These are phyloP conservation scores for Cruciata laevipes DNA, from an alignment of 257 asterid genomes.

Conservation along the genomic window DNA sequence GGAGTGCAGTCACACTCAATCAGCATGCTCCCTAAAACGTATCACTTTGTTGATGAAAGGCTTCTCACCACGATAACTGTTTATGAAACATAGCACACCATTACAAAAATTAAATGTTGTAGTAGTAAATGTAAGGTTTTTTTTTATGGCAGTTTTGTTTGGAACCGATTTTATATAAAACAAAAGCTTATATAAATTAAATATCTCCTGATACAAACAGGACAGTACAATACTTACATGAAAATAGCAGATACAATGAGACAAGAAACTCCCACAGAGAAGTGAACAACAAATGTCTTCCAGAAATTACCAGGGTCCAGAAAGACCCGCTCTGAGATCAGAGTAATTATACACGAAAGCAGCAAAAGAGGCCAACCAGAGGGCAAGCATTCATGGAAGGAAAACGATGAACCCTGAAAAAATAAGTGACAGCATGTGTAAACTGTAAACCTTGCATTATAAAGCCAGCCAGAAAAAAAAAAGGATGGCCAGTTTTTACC, in stretches of 20 bases:
- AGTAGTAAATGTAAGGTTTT: no score
- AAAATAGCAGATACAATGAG: conserved; percentile 39
- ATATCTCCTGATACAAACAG: neutral
- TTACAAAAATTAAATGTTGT: neutral
- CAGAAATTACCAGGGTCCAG: conserved; percentile 71
- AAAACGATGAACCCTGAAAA: conserved; percentile 63
- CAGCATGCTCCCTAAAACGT: conserved; percentile 67
- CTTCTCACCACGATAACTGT: conserved; percentile 70
- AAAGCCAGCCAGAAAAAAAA: neutral
- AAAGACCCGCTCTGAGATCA: conserved; percentile 51
- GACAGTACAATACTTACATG: conserved; percentile 46
- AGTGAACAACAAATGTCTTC: conserved; percentile 63
- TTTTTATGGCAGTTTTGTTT: neutral
- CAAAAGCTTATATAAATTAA: neutral
- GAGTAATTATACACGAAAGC: conserved; percentile 56
- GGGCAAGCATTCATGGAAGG: conserved; percentile 78
- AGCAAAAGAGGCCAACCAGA: conserved; percentile 56
- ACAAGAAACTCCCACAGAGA: conserved; percentile 58
- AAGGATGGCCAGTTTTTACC: conserved; percentile 34
- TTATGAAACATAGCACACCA: conserved; percentile 6
- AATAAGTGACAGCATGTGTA: conserved; percentile 1
- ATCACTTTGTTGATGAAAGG: conserved; percentile 54
- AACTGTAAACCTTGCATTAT: neutral
- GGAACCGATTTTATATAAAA: neutral
- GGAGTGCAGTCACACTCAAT: conserved; percentile 33